phyloP scores from a whole-genome alignment of 352 stramenopile species.

The Elongisporangium prolatum region DNA sequence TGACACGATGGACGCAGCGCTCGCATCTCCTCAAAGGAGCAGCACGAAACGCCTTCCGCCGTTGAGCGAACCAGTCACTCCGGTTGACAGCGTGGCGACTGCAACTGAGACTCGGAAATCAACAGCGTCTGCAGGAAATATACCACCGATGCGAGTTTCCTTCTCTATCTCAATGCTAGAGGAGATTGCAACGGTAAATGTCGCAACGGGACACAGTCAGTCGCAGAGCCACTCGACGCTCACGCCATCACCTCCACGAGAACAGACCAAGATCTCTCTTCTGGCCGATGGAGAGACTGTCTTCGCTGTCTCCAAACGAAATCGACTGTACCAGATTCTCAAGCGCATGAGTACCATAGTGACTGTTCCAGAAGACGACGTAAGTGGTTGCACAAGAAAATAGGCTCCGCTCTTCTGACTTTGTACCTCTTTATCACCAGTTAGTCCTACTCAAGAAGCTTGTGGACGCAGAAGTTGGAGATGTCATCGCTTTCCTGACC shows the following conservation, averaged over 20 bases:
- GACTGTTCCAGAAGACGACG: constrained; percentile 50
- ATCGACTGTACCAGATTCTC: constrained; percentile 61
- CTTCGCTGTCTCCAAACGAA: constrained; percentile 46
- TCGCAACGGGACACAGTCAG: neutral
- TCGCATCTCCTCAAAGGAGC: constrained; percentile 19
- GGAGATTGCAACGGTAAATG: neutral
- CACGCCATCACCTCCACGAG: constrained; percentile 17
- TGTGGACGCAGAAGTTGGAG: constrained; percentile 63
- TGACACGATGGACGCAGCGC: constrained; percentile 6
- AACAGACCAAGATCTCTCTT: constrained; percentile 59
- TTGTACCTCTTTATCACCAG: constrained; percentile 17
- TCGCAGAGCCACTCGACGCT: constrained; percentile 6
- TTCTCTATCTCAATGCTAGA: neutral
- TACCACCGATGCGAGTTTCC: neutral
- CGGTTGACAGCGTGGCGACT: neutral
- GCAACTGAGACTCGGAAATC: neutral
- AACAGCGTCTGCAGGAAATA: neutral
- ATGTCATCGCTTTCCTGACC: constrained; percentile 60
- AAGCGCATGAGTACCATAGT: constrained; percentile 47
- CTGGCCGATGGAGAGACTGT: constrained; percentile 23
- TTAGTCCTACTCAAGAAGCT: constrained; percentile 66
- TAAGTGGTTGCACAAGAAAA: constrained; percentile 15
- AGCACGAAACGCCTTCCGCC: constrained; percentile 39
- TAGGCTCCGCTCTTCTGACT: constrained; percentile 1
- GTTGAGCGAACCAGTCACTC: constrained; percentile 8